Evolutionary conservation across 371 early-diverging fungal genomes (phyloP), one percentile per base, ranked within the genome.

Genomic region (Lichtheimia ramosa): DNA sequence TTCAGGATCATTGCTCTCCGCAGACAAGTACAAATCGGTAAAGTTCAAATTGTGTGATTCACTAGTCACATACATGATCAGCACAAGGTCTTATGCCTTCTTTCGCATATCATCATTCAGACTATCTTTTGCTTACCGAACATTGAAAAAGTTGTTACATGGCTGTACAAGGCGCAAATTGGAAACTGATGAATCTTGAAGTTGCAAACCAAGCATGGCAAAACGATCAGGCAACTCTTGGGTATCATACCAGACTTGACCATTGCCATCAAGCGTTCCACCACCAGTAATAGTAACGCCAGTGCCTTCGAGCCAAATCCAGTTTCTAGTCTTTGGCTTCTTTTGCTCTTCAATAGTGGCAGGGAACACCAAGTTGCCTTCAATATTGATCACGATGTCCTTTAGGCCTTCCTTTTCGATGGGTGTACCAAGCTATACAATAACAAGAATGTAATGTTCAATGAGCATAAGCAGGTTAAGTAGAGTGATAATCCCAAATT

Each of bases 61-160:
- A 56, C 8, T 42, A 56, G 21, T 34, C 52, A 24, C 52, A 34
- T 2, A 8, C 10, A 34, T 34, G 2, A 34, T 34, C 0, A 34
- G 10, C 8, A 5, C 10, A 5, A 8, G 5, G 5, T 8, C 28
- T 2, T 34, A 25, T 25, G 25, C 2, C 25, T 34, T 34, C 34
- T 34, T 34, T 34, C 34, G 0, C 4, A 4, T 34, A 8, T 34
- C 34, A 34, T 34, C 34, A 34, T 34, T 10, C 10, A 10, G 10
- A 8, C 16, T 7, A 0, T 25, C 27, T 15, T 6, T 16, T 28
- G 23, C n/a, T 28, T 51, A 59, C 59, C 59, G 52, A 16, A 59
- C 43, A 59, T 59, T 51, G 46, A 59, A 59, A 34, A 59, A 59
- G 16, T 59, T 59, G n/a, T 59, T 59, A 25, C 59, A 59, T 28